These are phyloP conservation scores for Nymphaea colorata DNA, from an alignment of 164 flowering plant species.

Conservation along the genomic window DNA sequence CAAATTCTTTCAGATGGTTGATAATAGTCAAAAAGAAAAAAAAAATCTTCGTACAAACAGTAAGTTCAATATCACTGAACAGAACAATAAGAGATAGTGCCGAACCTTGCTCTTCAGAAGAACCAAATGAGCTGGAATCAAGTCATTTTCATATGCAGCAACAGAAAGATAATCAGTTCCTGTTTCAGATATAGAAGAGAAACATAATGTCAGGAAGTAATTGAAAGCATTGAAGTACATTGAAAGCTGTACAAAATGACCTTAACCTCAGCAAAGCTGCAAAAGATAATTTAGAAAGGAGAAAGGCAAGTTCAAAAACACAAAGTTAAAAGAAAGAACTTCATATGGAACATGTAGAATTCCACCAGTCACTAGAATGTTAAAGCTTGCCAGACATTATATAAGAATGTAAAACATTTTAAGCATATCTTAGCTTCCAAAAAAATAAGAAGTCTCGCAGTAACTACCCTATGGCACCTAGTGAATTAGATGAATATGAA, in stretches of 20 bases:
- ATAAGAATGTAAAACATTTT: no score
- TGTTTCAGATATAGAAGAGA: constrained; percentile 18
- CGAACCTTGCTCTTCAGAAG: constrained; percentile 63
- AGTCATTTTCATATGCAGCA: constrained; percentile 61
- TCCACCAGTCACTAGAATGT: no score
- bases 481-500: no score
- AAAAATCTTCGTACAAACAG: neutral
- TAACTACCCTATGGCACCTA: no score
- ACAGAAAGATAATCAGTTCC: constrained; percentile 90
- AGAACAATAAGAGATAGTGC: neutral
- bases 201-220: constrained; percentile 2
- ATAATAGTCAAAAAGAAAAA: neutral
- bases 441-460: no score
- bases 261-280: neutral
- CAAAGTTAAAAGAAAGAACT: no score
- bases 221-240: neutral
- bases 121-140: constrained; percentile 65
- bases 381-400: no score
- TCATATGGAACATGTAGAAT: no score
- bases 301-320: neutral
- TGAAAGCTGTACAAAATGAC: neutral
- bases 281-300: neutral
- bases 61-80: neutral
- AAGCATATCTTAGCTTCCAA: no score
- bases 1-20: neutral